Base-by-base conservation (phyloP, 129 eudicot genomes). In the Pseudognaphalium luteoalbum region DNA sequence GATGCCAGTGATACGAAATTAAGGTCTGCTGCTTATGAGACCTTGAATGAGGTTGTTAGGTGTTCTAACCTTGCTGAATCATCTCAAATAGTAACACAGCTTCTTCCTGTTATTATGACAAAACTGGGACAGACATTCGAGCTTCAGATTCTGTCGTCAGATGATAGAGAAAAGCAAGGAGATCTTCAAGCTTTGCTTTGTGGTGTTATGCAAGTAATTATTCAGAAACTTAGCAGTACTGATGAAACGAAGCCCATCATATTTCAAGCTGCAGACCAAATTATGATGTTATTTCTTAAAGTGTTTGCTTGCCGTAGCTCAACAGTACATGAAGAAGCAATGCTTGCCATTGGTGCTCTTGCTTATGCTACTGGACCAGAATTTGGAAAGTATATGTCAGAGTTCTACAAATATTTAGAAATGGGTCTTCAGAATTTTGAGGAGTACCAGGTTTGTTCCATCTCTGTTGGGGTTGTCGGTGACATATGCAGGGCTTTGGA, bases 301-400 rank as follows among this genome's bases (percentile, higher is more conserved):
- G 92, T 92, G 29, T 92, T 92, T 76, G 89, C 85, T 68, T 89
- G 96, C 30, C 89, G 90, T 54, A 92, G 97, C 74, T 85, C 96
- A 37, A 89, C 97, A 22, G 97, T 92, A 25, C 96, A 90, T 44
- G 98, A 93, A 81, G 98, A 93, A 84, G 98, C 98, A 44, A 93
- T 93, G 98, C 95, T 93, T 58, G 96, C 98, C 15, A 93, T 93
- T 63, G 98, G 98, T 66, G 91, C 98, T n/a, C 80, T 93, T 72
- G 98, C 98, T 25, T 93, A 93, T 76, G 96, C 96, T 21, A 90
- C 96, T 73, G 98, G 98, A 60, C 85, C 89, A 1, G 92, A 88
- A 30, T 93, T 93, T 72, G 88, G 52, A 9, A 93, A 90, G 66
- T 93, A 90, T 73, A 93, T 93, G 98, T 76, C 83, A 1, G 94